These are phyloP conservation scores for Crataegus laevigata DNA, from an alignment of 306 rosid genomes.

Conservation along the genomic window DNA sequence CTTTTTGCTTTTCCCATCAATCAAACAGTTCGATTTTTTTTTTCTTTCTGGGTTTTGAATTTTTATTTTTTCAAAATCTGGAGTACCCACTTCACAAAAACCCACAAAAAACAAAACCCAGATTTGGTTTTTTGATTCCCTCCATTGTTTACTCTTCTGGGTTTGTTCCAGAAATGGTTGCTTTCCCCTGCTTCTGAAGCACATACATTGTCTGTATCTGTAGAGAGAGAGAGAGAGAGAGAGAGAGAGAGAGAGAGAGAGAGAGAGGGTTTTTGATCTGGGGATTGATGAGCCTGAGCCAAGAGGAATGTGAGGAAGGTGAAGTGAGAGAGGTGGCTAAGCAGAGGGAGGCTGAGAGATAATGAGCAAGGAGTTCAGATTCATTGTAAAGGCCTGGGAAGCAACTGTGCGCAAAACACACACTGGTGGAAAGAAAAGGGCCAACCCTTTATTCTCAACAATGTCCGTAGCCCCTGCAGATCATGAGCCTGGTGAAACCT, in stretches of 20 bases:
- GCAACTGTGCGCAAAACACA: conserved; percentile 58
- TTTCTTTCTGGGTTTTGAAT: background rate
- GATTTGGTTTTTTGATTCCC: conserved; percentile 13
- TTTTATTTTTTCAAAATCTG: conserved; percentile 24
- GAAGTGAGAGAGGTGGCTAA: conserved; percentile 13
- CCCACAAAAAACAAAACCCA: conserved; percentile 16
- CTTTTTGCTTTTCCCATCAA: conserved; percentile 51
- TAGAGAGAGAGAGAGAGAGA: background rate
- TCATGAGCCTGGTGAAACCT: conserved; percentile 49
- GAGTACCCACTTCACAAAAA: conserved; percentile 22
- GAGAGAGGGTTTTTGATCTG: background rate
- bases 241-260: background rate
- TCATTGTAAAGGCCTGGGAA: conserved; percentile 59
- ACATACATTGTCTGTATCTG: background rate
- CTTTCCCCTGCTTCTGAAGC: conserved; percentile 7
- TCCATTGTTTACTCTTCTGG: conserved; percentile 23
- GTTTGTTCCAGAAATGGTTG: conserved; percentile 22
- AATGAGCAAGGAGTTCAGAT: conserved; percentile 68
- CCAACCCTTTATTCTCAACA: conserved; percentile 50
- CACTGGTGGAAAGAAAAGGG: conserved; percentile 47
- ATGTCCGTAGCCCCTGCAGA: conserved; percentile 85
- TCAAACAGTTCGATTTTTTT: conserved; percentile 18
- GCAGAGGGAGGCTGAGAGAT: conserved; percentile 19
- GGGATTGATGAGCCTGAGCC: conserved; percentile 17
- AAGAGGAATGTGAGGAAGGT: conserved; percentile 26